Conservation (phyloP, 345 rosid species). For the Sisymbrium irio region DNA sequence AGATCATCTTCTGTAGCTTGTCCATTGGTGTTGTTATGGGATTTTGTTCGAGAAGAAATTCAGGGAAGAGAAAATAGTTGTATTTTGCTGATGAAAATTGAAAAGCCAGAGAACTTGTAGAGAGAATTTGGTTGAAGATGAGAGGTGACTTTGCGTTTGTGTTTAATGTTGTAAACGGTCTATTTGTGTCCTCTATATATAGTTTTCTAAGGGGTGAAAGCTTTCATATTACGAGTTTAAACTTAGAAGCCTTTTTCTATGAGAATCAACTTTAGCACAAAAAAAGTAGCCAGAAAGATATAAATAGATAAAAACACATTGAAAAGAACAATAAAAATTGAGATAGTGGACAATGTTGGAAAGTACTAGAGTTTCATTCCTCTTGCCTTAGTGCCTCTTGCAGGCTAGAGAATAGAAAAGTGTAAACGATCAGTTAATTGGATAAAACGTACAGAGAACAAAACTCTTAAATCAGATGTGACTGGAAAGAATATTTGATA, state of each 20-base stretch:
- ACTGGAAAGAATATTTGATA: slow-evolving; percentile 4
- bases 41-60: neutral
- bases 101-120: neutral
- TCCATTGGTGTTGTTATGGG: slow-evolving; percentile 41
- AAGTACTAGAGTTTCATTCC: neutral
- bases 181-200: slow-evolving; percentile 18
- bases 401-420: slow-evolving; percentile 16
- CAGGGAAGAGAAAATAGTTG: neutral
- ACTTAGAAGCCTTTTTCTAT: neutral
- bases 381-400: neutral
- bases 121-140: neutral
- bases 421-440: slow-evolving; percentile 3
- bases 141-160: slow-evolving; percentile 11
- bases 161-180: neutral
- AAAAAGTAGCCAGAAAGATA: neutral
- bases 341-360: neutral
- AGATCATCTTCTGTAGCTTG: slow-evolving; percentile 47
- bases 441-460: neutral
- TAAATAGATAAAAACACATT: neutral
- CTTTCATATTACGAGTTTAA: neutral
- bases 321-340: neutral
- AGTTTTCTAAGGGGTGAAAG: neutral
- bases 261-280: slow-evolving; percentile 8
- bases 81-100: neutral
- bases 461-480: neutral